A percentile compares a stretch with the other conserved stretches of the same genome.
phyloP scores from a whole-genome alignment of 768 basidiomycete genomes.

The Amanita brunnescens region DNA sequence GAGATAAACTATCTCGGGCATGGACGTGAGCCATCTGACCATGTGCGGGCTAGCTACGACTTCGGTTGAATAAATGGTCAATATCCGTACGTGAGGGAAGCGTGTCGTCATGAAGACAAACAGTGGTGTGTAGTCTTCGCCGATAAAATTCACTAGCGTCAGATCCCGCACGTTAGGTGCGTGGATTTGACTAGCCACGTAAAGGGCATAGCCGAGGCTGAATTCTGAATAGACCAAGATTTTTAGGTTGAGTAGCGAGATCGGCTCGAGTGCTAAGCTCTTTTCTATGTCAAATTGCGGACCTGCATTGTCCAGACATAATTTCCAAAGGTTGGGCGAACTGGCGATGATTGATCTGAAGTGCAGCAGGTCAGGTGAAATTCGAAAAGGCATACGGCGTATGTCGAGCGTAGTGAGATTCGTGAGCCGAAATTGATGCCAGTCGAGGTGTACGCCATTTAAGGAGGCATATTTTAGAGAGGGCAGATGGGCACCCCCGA shows the following conservation, averaged over 20 bases:
- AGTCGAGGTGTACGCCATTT: slow-evolving; percentile 56
- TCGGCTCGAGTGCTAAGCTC: slow-evolving; percentile 20
- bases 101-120: slow-evolving; percentile 35
- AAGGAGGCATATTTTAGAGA: slow-evolving; percentile 43
- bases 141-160: slow-evolving; percentile 44
- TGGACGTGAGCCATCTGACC: slow-evolving; percentile 46
- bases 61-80: slow-evolving; percentile 44
- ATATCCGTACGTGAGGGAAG: slow-evolving; percentile 43
- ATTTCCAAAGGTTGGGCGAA: slow-evolving; percentile 42
- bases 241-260: slow-evolving; percentile 41
- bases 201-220: slow-evolving; percentile 37
- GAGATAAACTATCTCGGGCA: slow-evolving; percentile 45
- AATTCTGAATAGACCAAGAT: slow-evolving; percentile 52
- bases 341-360: slow-evolving; percentile 45
- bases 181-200: slow-evolving; percentile 38
- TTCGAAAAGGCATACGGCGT: slow-evolving; percentile 44
- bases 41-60: slow-evolving; percentile 22
- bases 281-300: slow-evolving; percentile 28
- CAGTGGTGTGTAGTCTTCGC: slow-evolving; percentile 42
- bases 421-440: slow-evolving; percentile 35
- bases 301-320: slow-evolving; percentile 57
- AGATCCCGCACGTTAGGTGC: slow-evolving; percentile 52
- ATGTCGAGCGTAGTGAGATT: slow-evolving; percentile 62
- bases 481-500: slow-evolving; percentile 41
- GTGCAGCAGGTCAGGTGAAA: slow-evolving; percentile 35